Percentiles rank a stretch among this genome's conserved stretches.
These are phyloP conservation scores for Apiotrichum gracile DNA, from an alignment of 1,284 basidiomycete genomes.

Conservation along the genomic window DNA sequence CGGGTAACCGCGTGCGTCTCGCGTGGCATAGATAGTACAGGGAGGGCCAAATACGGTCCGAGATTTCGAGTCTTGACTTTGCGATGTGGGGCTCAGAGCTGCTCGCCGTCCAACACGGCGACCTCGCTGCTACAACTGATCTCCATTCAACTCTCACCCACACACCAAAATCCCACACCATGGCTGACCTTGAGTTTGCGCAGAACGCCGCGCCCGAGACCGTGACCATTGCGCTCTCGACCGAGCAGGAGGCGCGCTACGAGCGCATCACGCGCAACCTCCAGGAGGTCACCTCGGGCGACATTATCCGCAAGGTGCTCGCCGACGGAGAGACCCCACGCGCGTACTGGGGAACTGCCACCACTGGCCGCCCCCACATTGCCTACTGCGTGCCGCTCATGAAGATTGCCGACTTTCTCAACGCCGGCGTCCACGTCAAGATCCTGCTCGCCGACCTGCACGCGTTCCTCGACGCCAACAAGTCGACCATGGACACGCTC, in stretches of 20 bases:
- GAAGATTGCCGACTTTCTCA: conserved; percentile 95
- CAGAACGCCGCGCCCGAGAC: conserved; percentile 11
- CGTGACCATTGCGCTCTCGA: conserved; percentile 27
- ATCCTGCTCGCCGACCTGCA: conserved; percentile 95
- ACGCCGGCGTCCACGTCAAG: conserved; percentile 84
- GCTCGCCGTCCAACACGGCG: too few species aligned
- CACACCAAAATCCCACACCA: background rate
- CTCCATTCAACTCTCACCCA: background rate
- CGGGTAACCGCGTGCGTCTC: background rate
- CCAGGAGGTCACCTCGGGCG: conserved; percentile 82
- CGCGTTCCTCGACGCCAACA: conserved; percentile 96
- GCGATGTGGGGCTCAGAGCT: too few species aligned
- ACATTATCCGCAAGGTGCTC: conserved; percentile 74
- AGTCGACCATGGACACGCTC: conserved; percentile 93
- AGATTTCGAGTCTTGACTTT: too few species aligned
- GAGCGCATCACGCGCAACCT: conserved; percentile 80
- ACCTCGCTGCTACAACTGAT: background rate
- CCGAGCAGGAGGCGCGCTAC: conserved; percentile 58
- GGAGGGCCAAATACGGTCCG: too few species aligned
- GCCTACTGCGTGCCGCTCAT: conserved; percentile 94
- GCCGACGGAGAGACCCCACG: conserved; percentile 69
- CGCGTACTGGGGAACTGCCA: conserved; percentile 89
- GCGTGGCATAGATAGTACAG: too few species aligned
- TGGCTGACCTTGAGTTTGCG: conserved; percentile 22
- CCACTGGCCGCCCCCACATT: conserved; percentile 92